Conservation (phyloP, 768 basidiomycete genomes). For the Crassisporium funariophilum region DNA sequence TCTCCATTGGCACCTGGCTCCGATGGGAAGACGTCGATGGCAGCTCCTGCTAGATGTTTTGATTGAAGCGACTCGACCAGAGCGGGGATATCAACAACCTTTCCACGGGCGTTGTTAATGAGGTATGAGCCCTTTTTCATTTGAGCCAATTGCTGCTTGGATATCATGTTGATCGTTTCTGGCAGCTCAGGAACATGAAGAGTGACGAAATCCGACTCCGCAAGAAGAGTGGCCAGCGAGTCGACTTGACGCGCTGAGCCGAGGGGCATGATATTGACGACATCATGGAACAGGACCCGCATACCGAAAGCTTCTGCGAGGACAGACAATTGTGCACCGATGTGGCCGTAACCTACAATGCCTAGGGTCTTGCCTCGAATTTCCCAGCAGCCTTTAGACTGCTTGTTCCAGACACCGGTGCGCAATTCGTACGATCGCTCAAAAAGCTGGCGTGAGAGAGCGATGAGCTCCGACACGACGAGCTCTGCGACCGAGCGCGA, state of each 20-base stretch:
- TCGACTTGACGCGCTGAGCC: constrained; percentile 93
- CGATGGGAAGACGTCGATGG: constrained; percentile 92
- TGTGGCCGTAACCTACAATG: constrained; percentile 98
- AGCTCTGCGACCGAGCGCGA: constrained; percentile 99
- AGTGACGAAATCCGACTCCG: constrained; percentile 88
- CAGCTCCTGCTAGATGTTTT: constrained; percentile 85
- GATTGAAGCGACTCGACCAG: constrained; percentile 79
- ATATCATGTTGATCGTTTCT: constrained; percentile 96
- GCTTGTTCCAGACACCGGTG: constrained; percentile 96
- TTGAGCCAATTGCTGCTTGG: constrained; percentile 66
- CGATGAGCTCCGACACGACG: constrained; percentile 91
- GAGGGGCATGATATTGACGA: constrained; percentile 96
- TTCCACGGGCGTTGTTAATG: constrained; percentile 97
- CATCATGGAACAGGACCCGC: constrained; percentile 93
- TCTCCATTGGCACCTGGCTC: constrained; percentile 93
- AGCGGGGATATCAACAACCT: constrained; percentile 93
- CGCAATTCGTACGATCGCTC: constrained; percentile 89
- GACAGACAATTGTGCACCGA: constrained; percentile 95
- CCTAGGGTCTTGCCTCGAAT: constrained; percentile 96
- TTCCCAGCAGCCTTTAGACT: constrained; percentile 98
- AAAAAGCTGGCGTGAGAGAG: constrained; percentile 90
- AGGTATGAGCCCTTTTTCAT: constrained; percentile 97
- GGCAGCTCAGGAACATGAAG: constrained; percentile 96
- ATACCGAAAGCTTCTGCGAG: constrained; percentile 96
- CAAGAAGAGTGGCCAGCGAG: constrained; percentile 70